Evolutionary conservation across 2,329 filamentous ascomycete genomes (phyloP).

Genomic region (Aspergillus hortae): DNA sequence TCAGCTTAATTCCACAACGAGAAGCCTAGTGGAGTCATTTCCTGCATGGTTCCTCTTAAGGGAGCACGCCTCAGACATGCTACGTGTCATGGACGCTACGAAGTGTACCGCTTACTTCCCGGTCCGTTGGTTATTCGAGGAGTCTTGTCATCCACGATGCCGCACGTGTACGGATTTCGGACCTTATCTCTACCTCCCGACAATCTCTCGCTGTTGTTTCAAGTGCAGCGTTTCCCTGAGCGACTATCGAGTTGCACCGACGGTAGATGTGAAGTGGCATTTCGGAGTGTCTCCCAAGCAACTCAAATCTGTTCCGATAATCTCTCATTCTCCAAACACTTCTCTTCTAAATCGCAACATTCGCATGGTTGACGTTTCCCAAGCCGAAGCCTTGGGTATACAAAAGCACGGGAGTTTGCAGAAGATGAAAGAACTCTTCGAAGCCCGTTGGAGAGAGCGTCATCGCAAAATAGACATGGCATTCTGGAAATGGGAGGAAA

Average conservation of each 20-base stretch:
- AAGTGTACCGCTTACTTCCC: slow-evolving; percentile 4
- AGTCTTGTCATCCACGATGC: slow-evolving; percentile 9
- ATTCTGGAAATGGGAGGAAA: too few species aligned
- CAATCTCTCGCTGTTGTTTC: slow-evolving; percentile 4
- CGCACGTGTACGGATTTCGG: slow-evolving; percentile 8
- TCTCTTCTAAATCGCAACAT: too few species aligned
- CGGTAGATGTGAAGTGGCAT: not conserved
- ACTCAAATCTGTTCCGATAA: slow-evolving; percentile 2
- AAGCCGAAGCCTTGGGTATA: too few species aligned
- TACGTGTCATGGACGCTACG: not conserved
- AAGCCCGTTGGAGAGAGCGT: too few species aligned
- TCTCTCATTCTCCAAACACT: not conserved
- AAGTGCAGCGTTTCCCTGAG: slow-evolving; percentile 4
- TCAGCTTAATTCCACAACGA: slow-evolving; percentile 1
- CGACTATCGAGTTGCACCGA: slow-evolving; percentile 1
- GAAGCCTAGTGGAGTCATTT: slow-evolving; percentile 4
- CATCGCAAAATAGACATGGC: too few species aligned
- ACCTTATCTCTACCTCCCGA: slow-evolving; percentile 11
- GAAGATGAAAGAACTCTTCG: too few species aligned
- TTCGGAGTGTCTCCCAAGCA: not conserved
- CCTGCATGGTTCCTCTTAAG: slow-evolving; percentile 4
- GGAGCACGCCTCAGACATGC: not conserved
- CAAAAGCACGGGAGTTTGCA: too few species aligned
- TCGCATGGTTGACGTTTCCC: too few species aligned
- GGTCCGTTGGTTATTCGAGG: slow-evolving; percentile 4